Percentiles rank a stretch among this genome's conserved stretches.
Conservation (phyloP, 495 filamentous ascomycete species). For the Xylaria sp. region DNA sequence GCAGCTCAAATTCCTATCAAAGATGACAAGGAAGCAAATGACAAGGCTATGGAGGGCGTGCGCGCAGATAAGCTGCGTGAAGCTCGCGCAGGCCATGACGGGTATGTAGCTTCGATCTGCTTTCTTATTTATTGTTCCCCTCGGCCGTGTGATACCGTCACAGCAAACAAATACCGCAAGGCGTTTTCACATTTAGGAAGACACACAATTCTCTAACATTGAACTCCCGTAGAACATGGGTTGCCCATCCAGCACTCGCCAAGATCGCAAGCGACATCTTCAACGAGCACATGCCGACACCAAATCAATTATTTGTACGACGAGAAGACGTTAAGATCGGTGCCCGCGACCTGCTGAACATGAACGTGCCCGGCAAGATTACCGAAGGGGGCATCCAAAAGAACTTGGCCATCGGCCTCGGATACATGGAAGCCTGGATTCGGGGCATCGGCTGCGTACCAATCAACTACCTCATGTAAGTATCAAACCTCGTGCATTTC, state of each 20-base stretch:
- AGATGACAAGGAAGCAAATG: conserved; percentile 86
- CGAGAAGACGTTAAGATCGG: conserved; percentile 89
- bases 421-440: conserved; percentile 99
- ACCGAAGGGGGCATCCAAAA: conserved; percentile 97
- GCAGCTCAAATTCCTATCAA: conserved; percentile 99
- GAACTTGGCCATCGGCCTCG: conserved; percentile 95
- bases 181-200: neutral
- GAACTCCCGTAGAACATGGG: conserved; percentile 66
- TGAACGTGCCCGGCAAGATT: conserved; percentile 93
- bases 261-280: conserved; percentile 90
- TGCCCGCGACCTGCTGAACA: conserved; percentile 93
- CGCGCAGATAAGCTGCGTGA: conserved; percentile 96
- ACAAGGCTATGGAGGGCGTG: conserved; percentile 92
- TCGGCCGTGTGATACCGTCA: neutral
- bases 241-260: conserved; percentile 94
- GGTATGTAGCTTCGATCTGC: conserved; percentile 47
- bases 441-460: conserved; percentile 94
- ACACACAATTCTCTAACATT: conserved; percentile 25
- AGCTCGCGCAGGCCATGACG: conserved; percentile 93
- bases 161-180: neutral
- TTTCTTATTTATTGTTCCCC: neutral
- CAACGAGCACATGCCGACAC: conserved; percentile 99
- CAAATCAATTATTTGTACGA: conserved; percentile 92
- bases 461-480: conserved; percentile 96
- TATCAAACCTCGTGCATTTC: conserved; percentile 12